A percentile compares a stretch with the other conserved stretches of the same genome.
Evolutionary conservation across 2,329 filamentous ascomycete species (phyloP).

Genomic region (Lachnellula subtilissima): DNA sequence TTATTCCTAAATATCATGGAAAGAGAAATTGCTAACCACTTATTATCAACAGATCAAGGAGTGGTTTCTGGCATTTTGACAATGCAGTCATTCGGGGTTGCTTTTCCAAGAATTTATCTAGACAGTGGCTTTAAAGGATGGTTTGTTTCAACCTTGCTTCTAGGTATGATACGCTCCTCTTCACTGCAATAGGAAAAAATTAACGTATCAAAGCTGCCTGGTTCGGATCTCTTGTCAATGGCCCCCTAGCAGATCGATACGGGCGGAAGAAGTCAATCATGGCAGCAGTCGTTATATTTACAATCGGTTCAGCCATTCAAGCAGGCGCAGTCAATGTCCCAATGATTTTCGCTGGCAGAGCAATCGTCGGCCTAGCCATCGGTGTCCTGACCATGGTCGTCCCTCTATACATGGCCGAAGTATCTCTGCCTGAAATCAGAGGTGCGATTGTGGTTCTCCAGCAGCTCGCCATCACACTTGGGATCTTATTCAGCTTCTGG

Average conservation of each 20-base stretch:
- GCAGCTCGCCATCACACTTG: slow-evolving; percentile 26
- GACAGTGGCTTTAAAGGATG: slow-evolving; percentile 47
- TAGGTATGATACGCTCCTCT: slow-evolving; percentile 30
- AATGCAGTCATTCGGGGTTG: slow-evolving; percentile 40
- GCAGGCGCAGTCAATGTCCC: slow-evolving; percentile 29
- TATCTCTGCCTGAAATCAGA: slow-evolving; percentile 27
- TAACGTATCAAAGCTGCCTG: slow-evolving; percentile 36
- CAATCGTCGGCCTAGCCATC: slow-evolving; percentile 46
- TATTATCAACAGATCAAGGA: slow-evolving; percentile 34
- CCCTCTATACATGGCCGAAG: slow-evolving; percentile 39
- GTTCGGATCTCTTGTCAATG: slow-evolving; percentile 44
- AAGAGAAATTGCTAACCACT: too few relatives aligned
- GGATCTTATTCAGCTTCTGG: slow-evolving; percentile 30
- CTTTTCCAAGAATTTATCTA: slow-evolving; percentile 36
- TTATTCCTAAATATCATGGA: too few relatives aligned
- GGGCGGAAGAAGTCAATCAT: slow-evolving; percentile 32
- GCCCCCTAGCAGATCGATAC: slow-evolving; percentile 31
- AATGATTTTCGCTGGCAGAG: slow-evolving; percentile 46
- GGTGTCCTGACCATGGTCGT: slow-evolving; percentile 43
- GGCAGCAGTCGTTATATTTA: slow-evolving; percentile 28
- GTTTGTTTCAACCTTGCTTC: slow-evolving; percentile 46
- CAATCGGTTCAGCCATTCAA: slow-evolving; percentile 31
- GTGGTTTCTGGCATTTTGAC: slow-evolving; percentile 43
- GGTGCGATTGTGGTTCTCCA: slow-evolving; percentile 28
- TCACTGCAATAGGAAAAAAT: not conserved